Conservation (phyloP, 2,329 filamentous ascomycete species). For the Fusarium longipes region DNA sequence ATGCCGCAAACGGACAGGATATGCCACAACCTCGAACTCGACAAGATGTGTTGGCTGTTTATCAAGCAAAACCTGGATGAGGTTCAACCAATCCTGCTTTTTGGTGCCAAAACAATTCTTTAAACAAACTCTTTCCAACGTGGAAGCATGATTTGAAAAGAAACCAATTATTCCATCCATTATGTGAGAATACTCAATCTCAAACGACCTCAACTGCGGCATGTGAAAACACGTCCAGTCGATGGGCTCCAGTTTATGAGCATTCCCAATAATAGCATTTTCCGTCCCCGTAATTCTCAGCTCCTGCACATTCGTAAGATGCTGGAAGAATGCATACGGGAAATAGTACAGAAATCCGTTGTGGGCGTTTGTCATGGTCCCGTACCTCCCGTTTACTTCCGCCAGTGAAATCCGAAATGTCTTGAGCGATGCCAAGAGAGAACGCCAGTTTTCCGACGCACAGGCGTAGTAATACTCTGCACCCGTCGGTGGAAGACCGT, state of each 20-base stretch:
- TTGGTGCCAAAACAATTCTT: background rate
- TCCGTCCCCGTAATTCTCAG: background rate
- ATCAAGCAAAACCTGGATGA: background rate
- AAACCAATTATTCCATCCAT: background rate
- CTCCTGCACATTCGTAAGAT: background rate
- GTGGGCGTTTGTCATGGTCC: background rate
- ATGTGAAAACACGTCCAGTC: constrained; percentile 1
- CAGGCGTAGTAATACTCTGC: constrained; percentile 2
- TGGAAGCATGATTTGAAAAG: background rate
- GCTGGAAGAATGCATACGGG: background rate
- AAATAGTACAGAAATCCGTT: background rate
- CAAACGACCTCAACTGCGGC: background rate
- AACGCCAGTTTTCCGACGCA: background rate
- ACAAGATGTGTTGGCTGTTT: background rate
- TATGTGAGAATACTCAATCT: constrained; percentile 1
- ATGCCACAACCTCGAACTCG: background rate
- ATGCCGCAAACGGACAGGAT: background rate
- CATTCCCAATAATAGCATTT: background rate
- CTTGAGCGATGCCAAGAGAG: background rate
- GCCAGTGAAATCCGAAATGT: constrained; percentile 2
- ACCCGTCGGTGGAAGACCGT: background rate
- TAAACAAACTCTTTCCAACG: background rate
- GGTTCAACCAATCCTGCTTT: background rate
- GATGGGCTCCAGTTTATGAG: constrained; percentile 3
- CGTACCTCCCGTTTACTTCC: background rate